phyloP scores from a whole-genome alignment of 352 stramenopile genomes.

The Pythium grandisporangium region DNA sequence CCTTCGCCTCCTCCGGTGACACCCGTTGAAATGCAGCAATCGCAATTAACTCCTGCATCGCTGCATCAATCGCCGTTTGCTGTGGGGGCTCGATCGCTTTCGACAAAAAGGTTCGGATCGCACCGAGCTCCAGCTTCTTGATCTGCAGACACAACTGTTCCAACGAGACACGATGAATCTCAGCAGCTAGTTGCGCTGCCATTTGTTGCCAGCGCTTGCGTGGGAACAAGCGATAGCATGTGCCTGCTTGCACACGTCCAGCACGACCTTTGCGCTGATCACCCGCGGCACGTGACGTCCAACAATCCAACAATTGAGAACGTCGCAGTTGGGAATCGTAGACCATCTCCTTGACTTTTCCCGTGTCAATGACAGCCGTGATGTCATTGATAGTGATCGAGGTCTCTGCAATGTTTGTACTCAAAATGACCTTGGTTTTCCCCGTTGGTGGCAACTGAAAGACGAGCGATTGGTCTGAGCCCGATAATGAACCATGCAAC shows the following conservation, averaged over 20 bases:
- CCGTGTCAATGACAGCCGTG: slow-evolving; percentile 78
- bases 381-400: slow-evolving; percentile 88
- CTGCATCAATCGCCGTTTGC: slow-evolving; percentile 83
- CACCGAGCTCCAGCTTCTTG: slow-evolving; percentile 70
- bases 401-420: slow-evolving; percentile 86
- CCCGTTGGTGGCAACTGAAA: slow-evolving; percentile 50
- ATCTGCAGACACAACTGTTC: slow-evolving; percentile 84
- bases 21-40: slow-evolving; percentile 80
- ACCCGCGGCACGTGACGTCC: slow-evolving; percentile 68
- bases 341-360: slow-evolving; percentile 86
- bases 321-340: slow-evolving; percentile 62
- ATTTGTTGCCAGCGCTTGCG: slow-evolving; percentile 48
- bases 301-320: slow-evolving; percentile 76
- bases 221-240: slow-evolving; percentile 75
- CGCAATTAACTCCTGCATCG: slow-evolving; percentile 85
- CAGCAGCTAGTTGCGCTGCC: slow-evolving; percentile 63
- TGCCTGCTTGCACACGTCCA: slow-evolving; percentile 68
- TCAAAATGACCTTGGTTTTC: slow-evolving; percentile 82
- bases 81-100: slow-evolving; percentile 91
- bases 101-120: slow-evolving; percentile 59
- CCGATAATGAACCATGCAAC: slow-evolving; percentile 70
- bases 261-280: slow-evolving; percentile 80
- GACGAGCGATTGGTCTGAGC: slow-evolving; percentile 59
- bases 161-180: slow-evolving; percentile 84
- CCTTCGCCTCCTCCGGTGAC: slow-evolving; percentile 1